Base-by-base conservation (phyloP, 306 rosid genomes). In the Aeschynomene evenia region DNA sequence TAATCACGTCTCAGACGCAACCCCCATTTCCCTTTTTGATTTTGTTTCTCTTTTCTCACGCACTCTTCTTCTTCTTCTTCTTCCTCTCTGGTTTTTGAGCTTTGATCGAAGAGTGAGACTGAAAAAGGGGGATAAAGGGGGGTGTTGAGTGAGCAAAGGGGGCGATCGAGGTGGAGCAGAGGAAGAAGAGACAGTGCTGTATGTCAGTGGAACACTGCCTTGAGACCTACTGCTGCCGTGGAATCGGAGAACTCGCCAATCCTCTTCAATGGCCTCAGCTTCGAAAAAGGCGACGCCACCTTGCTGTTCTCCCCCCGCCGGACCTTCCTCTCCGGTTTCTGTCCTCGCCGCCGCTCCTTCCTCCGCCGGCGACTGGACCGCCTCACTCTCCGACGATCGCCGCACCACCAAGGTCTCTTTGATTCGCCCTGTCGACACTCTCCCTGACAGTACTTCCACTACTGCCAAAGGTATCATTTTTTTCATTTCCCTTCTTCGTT, bases 211-310 rank as follows among this genome's bases (percentile, higher is more conserved):
- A 88, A 64, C 85, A 88, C 59, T 28, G 31, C 31, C 31, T 28
- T 28, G 85, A 80, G 64, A 82, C 84, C 34, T 82, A 73, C 33
- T 80, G 78, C 19, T 86, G 84, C 46, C 82, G 81, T 77, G 87
- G 86, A 82, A 84, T 87, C 54, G 90, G 83, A 11, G 88, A 85
- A 74, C 81, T 89, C 18, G 84, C 76, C 29, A 87, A 91, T 26
- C 95, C 92, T 46, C 72, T 87, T 61, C 96, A 92, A 92, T 89
- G 96, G 96, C 96, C 96, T 23, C 98, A 87, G 79, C 86, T 89
- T 15, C 96, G 95, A 22, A 92, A 92, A 85, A 89, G 79, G 61
- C 89, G 96, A 80, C 96, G 95, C n/a, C 92, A 72, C 34, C 69
- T 31, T 78, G 81, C 57, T 80, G 85, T 65, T 36, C 74, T 55